Evolutionary conservation across 2,329 filamentous ascomycete species (phyloP).

Genomic region (Neopestalotiopsis clavispora): DNA sequence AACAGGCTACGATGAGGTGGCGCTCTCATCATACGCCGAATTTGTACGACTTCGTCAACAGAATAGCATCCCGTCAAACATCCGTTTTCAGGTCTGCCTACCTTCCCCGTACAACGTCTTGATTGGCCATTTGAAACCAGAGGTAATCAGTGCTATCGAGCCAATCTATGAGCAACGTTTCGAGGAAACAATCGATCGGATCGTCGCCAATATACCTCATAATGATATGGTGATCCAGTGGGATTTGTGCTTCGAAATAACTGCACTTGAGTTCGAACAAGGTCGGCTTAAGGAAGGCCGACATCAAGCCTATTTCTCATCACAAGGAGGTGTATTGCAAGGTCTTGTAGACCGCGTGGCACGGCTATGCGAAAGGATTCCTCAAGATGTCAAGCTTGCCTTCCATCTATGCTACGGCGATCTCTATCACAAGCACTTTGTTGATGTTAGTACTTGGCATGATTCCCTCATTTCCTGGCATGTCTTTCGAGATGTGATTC

Average conservation of each 20-base stretch:
- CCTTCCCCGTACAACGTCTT: slow-evolving; percentile 29
- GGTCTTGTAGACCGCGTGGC: slow-evolving; percentile 29
- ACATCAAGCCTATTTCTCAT: slow-evolving; percentile 27
- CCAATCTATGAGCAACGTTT: slow-evolving; percentile 30
- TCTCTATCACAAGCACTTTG: slow-evolving; percentile 27
- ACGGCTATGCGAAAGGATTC: slow-evolving; percentile 24
- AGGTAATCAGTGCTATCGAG: slow-evolving; percentile 21
- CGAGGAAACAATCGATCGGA: slow-evolving; percentile 24
- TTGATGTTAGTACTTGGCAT: slow-evolving; percentile 18
- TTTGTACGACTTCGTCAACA: slow-evolving; percentile 29
- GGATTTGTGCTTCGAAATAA: slow-evolving; percentile 31
- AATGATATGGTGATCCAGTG: slow-evolving; percentile 31
- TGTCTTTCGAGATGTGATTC: not conserved
- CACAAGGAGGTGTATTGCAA: slow-evolving; percentile 22
- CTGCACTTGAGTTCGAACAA: slow-evolving; percentile 27
- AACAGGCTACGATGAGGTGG: slow-evolving; percentile 28
- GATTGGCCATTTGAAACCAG: slow-evolving; percentile 22
- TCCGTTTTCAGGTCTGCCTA: slow-evolving; percentile 24
- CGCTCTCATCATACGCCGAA: slow-evolving; percentile 28
- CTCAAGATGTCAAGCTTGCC: slow-evolving; percentile 26
- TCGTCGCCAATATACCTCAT: slow-evolving; percentile 25
- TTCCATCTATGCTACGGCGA: slow-evolving; percentile 33
- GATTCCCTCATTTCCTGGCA: slow-evolving; percentile 22
- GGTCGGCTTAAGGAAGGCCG: slow-evolving; percentile 22
- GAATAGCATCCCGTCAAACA: slow-evolving; percentile 20